A percentile compares a stretch with the other conserved stretches of the same genome.
Evolutionary conservation across 1,284 basidiomycete species (phyloP).

Genomic region (Marasmius sp.): DNA sequence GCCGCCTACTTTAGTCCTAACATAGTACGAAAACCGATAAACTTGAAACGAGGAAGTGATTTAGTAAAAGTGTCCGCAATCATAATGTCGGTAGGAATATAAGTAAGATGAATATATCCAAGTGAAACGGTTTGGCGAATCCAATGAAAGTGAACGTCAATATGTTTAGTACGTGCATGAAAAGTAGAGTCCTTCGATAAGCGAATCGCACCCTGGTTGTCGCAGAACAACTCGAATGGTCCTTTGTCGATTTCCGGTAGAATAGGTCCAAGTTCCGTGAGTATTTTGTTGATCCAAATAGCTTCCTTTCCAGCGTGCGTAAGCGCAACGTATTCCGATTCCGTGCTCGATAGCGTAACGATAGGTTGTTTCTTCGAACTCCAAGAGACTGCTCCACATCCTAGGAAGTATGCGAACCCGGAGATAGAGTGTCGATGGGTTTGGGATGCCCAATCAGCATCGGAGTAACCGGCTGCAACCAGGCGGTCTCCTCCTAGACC

Average conservation of each 20-base stretch:
- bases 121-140: not conserved
- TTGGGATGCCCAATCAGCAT: slow-evolving; percentile 27
- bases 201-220: slow-evolving; percentile 1
- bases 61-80: slow-evolving; percentile 5
- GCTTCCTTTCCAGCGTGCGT: slow-evolving; percentile 30
- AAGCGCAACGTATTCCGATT: slow-evolving; percentile 38
- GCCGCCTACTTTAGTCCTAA: not conserved
- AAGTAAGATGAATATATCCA: not conserved
- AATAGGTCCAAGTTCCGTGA: not conserved
- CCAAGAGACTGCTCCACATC: slow-evolving; percentile 31
- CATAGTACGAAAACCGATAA: not conserved
- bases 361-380: slow-evolving; percentile 29
- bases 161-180: slow-evolving; percentile 1
- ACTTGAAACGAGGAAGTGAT: not conserved
- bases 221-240: not conserved
- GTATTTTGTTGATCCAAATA: slow-evolving; percentile 10
- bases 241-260: not conserved
- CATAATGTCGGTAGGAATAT: not conserved
- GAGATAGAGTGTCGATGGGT: slow-evolving; percentile 21
- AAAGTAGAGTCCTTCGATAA: not conserved
- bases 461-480: slow-evolving; percentile 16
- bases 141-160: slow-evolving; percentile 1
- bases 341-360: slow-evolving; percentile 33
- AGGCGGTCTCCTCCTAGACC: slow-evolving; percentile 15
- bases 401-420: slow-evolving; percentile 23